These are phyloP conservation scores for Fusarium buxicola DNA, from an alignment of 2,329 filamentous ascomycete species.

Conservation along the genomic window DNA sequence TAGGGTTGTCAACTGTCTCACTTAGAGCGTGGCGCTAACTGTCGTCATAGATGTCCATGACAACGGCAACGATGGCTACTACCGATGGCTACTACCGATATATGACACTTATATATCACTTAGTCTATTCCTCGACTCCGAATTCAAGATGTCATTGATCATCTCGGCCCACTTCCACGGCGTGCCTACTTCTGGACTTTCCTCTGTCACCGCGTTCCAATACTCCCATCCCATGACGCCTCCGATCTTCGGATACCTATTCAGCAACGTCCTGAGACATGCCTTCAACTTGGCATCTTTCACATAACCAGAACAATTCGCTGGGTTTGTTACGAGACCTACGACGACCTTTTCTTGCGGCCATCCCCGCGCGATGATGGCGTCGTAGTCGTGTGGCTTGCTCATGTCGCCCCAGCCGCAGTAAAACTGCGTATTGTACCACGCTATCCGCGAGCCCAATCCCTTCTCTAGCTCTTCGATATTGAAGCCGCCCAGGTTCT, in stretches of 20 bases:
- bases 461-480: slow-evolving; percentile 77
- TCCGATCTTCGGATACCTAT: slow-evolving; percentile 74
- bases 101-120: slow-evolving; percentile 15
- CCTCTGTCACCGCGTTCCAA: slow-evolving; percentile 75
- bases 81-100: slow-evolving; percentile 15
- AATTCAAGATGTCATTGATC: slow-evolving; percentile 42
- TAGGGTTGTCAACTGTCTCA: slow-evolving; percentile 9
- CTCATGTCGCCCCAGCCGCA: slow-evolving; percentile 78
- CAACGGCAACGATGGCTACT: slow-evolving; percentile 2
- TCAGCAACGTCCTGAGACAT: slow-evolving; percentile 55
- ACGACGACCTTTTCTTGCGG: slow-evolving; percentile 76
- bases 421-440: slow-evolving; percentile 92
- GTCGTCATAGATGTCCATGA: slow-evolving; percentile 31
- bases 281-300: slow-evolving; percentile 57
- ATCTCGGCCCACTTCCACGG: slow-evolving; percentile 80
- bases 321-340: slow-evolving; percentile 80
- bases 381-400: slow-evolving; percentile 56
- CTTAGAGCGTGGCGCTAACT: slow-evolving; percentile 17
- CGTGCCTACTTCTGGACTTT: slow-evolving; percentile 42
- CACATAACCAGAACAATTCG: slow-evolving; percentile 69
- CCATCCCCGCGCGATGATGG: slow-evolving; percentile 72
- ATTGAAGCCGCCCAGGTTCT: slow-evolving; percentile 80
- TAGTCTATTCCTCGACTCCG: slow-evolving; percentile 3
- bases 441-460: slow-evolving; percentile 72
- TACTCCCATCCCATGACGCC: slow-evolving; percentile 95